A percentile compares a stretch with the other conserved stretches of the same genome.
Conservation (phyloP, 2,329 filamentous ascomycete species). For the Aureobasidium sp. region DNA sequence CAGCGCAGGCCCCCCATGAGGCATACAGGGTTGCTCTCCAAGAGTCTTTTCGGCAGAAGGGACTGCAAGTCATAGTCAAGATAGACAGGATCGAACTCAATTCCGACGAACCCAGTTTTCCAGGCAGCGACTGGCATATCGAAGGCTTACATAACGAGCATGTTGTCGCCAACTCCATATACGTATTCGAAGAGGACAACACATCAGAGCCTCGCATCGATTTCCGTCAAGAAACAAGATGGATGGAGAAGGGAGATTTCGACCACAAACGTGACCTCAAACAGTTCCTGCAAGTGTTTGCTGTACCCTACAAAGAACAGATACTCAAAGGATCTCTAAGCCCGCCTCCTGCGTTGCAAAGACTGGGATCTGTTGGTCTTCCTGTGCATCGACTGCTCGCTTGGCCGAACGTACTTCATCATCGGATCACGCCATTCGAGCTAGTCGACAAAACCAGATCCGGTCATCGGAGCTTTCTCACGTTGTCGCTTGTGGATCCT, state of each 20-base stretch:
- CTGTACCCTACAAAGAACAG: neutral
- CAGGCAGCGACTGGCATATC: constrained; percentile 43
- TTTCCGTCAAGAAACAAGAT: constrained; percentile 34
- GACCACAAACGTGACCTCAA: constrained; percentile 21
- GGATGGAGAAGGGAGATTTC: neutral
- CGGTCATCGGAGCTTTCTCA: constrained; percentile 47
- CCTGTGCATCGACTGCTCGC: constrained; percentile 40
- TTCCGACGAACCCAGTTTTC: constrained; percentile 45
- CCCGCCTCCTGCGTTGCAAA: constrained; percentile 25
- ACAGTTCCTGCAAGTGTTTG: neutral
- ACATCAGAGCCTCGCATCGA: constrained; percentile 42
- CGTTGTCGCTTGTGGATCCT: constrained; percentile 50
- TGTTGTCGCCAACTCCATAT: constrained; percentile 52
- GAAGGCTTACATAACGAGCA: constrained; percentile 45
- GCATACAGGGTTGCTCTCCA: constrained; percentile 17
- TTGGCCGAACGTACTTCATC: constrained; percentile 45
- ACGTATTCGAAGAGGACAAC: constrained; percentile 52
- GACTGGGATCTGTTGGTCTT: constrained; percentile 40
- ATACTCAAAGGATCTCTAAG: neutral
- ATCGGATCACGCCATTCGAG: constrained; percentile 41
- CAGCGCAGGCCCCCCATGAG: neutral
- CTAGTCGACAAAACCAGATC: constrained; percentile 40
- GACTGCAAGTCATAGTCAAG: constrained; percentile 54
- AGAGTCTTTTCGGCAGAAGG: constrained; percentile 29
- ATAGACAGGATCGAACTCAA: constrained; percentile 48